Evolutionary conservation across 768 basidiomycete species (phyloP).

Genomic region (Postia placenta): DNA sequence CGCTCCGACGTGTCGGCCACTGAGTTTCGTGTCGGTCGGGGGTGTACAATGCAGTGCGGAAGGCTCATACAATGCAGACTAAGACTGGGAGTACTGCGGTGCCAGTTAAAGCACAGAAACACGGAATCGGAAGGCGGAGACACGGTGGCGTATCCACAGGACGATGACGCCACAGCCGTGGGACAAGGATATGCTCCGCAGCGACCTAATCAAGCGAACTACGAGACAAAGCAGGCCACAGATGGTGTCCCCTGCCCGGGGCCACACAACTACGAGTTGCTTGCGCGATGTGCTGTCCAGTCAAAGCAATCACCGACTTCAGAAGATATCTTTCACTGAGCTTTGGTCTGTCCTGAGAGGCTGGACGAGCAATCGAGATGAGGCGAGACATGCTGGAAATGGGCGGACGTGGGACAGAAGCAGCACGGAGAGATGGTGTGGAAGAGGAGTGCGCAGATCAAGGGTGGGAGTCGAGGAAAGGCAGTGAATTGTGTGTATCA

Average conservation of each 20-base stretch:
- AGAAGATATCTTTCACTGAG: not conserved
- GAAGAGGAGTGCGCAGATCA: slow-evolving; percentile 1
- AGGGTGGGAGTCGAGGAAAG: not conserved
- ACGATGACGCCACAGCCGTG: no score
- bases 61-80: no score
- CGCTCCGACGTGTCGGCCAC: no score
- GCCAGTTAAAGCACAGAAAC: no score
- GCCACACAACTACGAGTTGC: not conserved
- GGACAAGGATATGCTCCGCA: no score
- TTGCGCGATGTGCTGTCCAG: not conserved
- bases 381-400: slow-evolving; percentile 3
- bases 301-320: not conserved
- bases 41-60: no score
- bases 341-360: not conserved
- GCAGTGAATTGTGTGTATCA: not conserved
- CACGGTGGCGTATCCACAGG: no score
- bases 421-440: slow-evolving; percentile 2
- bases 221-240: not conserved
- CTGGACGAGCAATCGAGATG: not conserved
- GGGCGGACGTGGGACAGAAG: slow-evolving; percentile 2
- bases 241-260: not conserved
- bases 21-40: no score
- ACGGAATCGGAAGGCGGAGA: no score
- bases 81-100: no score
- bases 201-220: no score